phyloP scores from a whole-genome alignment of 371 early-diverging fungal genomes.

The Lichtheimia hyalospora region DNA sequence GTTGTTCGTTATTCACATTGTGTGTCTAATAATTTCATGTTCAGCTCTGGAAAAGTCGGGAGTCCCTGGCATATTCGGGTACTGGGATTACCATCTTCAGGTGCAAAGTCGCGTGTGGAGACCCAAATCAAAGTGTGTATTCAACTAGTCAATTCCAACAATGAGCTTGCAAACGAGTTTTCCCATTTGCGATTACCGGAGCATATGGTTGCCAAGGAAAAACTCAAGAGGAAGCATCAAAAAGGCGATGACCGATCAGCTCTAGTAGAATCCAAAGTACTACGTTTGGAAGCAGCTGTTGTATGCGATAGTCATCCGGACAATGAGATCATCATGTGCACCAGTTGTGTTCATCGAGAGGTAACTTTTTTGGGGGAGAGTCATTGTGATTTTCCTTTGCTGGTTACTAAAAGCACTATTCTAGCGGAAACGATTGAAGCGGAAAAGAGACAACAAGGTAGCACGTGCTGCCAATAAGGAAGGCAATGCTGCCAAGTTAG shows the following conservation, averaged over 20 bases:
- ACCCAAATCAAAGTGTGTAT: constrained; percentile 82
- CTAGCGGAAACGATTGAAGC: constrained; percentile 52
- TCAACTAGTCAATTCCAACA: constrained; percentile 60
- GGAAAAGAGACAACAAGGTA: constrained; percentile 58
- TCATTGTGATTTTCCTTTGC: too few species aligned
- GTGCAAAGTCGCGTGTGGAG: constrained; percentile 81
- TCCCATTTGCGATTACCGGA: constrained; percentile 74
- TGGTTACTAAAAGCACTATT: not conserved
- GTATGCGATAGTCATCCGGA: constrained; percentile 74
- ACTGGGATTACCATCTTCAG: constrained; percentile 68
- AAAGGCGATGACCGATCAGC: constrained; percentile 37
- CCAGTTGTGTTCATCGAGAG: constrained; percentile 77
- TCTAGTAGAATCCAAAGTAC: constrained; percentile 31
- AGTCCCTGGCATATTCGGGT: constrained; percentile 54
- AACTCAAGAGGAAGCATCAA: constrained; percentile 44
- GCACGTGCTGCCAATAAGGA: constrained; percentile 50
- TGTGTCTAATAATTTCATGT: not conserved
- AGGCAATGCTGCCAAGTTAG: constrained; percentile 47
- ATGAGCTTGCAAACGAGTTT: constrained; percentile 67
- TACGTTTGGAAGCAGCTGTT: constrained; percentile 65
- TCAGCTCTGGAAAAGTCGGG: constrained; percentile 22
- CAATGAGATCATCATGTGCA: constrained; percentile 69
- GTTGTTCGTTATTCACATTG: not conserved
- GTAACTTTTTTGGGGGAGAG: constrained; percentile 14
- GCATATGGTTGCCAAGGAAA: constrained; percentile 67